A percentile compares a stretch with the other conserved stretches of the same genome.
These are phyloP conservation scores for Alternaria postmessia DNA, from an alignment of 2,329 filamentous ascomycete species.

Conservation along the genomic window DNA sequence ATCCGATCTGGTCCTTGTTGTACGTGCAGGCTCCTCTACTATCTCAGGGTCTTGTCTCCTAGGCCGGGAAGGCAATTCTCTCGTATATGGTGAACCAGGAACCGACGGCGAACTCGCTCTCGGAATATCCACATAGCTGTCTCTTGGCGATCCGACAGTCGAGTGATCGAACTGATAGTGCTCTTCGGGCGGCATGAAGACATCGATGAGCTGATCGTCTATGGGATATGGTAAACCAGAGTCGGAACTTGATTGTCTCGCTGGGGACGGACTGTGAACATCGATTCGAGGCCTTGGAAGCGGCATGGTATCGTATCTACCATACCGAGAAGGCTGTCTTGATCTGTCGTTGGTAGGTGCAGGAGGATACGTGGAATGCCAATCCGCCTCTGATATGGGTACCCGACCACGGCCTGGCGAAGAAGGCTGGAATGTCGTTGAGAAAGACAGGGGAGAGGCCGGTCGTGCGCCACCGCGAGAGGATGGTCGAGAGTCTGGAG, in stretches of 20 bases:
- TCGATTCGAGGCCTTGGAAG: constrained; percentile 43
- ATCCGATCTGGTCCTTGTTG: constrained; percentile 35
- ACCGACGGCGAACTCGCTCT: constrained; percentile 28
- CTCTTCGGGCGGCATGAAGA: constrained; percentile 55
- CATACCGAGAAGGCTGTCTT: constrained; percentile 38
- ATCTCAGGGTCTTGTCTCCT: constrained; percentile 13
- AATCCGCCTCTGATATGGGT: constrained; percentile 34
- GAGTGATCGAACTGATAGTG: constrained; percentile 52
- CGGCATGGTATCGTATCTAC: constrained; percentile 42
- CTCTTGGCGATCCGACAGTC: constrained; percentile 27
- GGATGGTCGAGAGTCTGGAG: constrained; percentile 36
- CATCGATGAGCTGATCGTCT: constrained; percentile 49
- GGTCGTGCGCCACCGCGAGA: constrained; percentile 38
- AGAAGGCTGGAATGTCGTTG: constrained; percentile 25
- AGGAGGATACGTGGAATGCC: constrained; percentile 45
- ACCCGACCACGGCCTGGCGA: constrained; percentile 32
- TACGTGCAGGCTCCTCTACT: constrained; percentile 33
- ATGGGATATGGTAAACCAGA: constrained; percentile 56
- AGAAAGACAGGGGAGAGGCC: constrained; percentile 37
- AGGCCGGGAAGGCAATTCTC: constrained; percentile 23
- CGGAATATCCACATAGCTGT: constrained; percentile 36
- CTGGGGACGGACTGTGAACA: constrained; percentile 43
- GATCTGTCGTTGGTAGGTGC: constrained; percentile 31
- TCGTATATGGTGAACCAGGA: constrained; percentile 33
- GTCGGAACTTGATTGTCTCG: constrained; percentile 32